A percentile compares a stretch with the other conserved stretches of the same genome.
Evolutionary conservation across 345 rosid genomes (phyloP).

Genomic region (Lagerstroemia speciosa): DNA sequence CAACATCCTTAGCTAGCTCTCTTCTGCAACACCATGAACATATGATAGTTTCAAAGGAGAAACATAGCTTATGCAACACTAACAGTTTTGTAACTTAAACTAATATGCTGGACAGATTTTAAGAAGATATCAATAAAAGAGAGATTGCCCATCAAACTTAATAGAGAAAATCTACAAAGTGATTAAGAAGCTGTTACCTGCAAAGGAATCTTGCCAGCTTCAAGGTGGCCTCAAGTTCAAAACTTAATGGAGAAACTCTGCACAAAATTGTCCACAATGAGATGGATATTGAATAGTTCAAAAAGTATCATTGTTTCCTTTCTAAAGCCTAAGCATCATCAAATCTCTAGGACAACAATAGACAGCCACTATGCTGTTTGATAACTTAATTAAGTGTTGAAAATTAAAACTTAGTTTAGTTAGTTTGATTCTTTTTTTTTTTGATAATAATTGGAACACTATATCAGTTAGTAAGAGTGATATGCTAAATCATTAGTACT

Average conservation of each 20-base stretch:
- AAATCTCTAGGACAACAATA: not conserved
- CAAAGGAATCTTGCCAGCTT: slow-evolving; percentile 92
- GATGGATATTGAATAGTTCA: not conserved
- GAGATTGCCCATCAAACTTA: not conserved
- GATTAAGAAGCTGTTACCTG: slow-evolving; percentile 40
- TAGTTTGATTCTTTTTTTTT: no score
- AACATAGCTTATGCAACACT: not conserved
- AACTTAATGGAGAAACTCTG: slow-evolving; percentile 96
- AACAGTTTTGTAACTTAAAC: not conserved
- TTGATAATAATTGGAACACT: no score
- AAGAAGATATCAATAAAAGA: not conserved
- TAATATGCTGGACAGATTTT: not conserved
- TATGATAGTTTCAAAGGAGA: not conserved
- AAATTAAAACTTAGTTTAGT: no score
- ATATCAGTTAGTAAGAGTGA: no score
- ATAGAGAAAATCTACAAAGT: not conserved
- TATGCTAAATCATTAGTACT: no score
- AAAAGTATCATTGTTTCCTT: not conserved
- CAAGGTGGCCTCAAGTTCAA: slow-evolving; percentile 15
- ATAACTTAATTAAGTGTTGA: no score
- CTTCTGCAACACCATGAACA: slow-evolving; percentile 39
- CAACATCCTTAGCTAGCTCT: slow-evolving; percentile 82
- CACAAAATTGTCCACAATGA: slow-evolving; percentile 16
- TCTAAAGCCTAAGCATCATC: no score
- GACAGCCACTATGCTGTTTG: not conserved